Percentiles rank a stretch among this genome's conserved stretches.
Conservation (phyloP, 1,284 basidiomycete genomes). For the Rhodotorula sp. region DNA sequence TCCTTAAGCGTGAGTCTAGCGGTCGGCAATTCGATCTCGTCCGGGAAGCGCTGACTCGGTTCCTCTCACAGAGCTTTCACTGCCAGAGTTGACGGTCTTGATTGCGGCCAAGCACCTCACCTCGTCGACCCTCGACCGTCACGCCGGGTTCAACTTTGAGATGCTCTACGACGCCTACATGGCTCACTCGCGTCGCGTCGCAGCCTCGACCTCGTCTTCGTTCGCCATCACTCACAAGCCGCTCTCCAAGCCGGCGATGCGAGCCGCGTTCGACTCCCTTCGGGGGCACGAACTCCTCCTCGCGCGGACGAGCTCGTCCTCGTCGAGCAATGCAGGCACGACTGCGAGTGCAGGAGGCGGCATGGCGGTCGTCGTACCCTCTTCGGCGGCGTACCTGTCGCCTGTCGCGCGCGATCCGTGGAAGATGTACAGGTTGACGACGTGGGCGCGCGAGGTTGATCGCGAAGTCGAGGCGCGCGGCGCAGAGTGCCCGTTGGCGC, state of each 20-base stretch:
- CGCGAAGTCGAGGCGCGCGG: constrained; percentile 37
- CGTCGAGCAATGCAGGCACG: constrained; percentile 3
- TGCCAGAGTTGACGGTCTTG: constrained; percentile 41
- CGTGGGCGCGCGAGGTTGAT: constrained; percentile 40
- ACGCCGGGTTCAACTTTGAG: constrained; percentile 44
- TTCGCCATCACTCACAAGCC: constrained; percentile 20
- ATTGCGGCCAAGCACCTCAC: constrained; percentile 42
- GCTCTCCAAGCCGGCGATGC: constrained; percentile 10
- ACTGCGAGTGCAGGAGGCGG: constrained; percentile 9
- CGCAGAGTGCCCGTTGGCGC: constrained; percentile 29
- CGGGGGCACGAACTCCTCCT: constrained; percentile 35
- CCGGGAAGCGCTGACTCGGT: neutral
- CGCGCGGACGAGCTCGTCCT: constrained; percentile 26
- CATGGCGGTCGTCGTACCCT: constrained; percentile 6
- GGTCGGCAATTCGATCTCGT: no score
- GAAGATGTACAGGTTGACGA: constrained; percentile 37
- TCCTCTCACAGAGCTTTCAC: constrained; percentile 30
- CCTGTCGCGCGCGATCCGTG: constrained; percentile 34
- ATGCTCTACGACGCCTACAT: constrained; percentile 40
- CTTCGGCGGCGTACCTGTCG: constrained; percentile 3
- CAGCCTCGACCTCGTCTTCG: constrained; percentile 17
- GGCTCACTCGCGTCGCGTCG: constrained; percentile 16
- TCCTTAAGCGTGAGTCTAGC: constrained; percentile 22
- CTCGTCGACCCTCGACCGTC: constrained; percentile 24
- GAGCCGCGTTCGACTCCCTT: constrained; percentile 40